Evolutionary conservation across 108 stramenopile species (phyloP).

Genomic region (Cyclostephanos tholiformis): DNA sequence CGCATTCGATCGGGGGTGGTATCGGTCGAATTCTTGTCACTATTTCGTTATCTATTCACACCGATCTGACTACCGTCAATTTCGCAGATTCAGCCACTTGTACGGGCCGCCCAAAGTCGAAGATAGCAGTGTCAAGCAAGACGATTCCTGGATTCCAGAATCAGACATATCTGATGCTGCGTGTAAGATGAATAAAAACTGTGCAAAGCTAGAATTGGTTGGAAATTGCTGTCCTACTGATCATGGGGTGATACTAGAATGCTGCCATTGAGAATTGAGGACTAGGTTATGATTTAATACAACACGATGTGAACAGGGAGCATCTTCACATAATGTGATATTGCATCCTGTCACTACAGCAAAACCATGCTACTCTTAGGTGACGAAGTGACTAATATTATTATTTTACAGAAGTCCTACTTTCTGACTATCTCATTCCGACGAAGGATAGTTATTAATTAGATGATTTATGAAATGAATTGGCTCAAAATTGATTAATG

Average conservation of each 20-base stretch:
- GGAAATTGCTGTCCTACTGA: conserved; percentile 42
- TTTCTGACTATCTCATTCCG: no score
- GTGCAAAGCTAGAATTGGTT: conserved; percentile 19
- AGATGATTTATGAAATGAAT: background rate
- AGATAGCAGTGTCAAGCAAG: conserved; percentile 15
- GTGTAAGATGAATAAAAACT: conserved; percentile 31
- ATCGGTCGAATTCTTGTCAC: background rate
- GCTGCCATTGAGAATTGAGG: conserved; percentile 23
- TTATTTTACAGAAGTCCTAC: no score
- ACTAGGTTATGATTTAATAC: background rate
- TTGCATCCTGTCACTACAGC: no score
- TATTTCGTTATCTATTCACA: background rate
- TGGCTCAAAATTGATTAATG: background rate
- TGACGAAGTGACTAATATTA: background rate
- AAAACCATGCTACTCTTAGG: background rate
- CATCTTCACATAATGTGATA: background rate
- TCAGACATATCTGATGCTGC: background rate
- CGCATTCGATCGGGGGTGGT: background rate
- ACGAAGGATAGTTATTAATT: background rate
- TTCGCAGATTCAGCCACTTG: conserved; percentile 32
- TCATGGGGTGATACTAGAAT: conserved; percentile 38
- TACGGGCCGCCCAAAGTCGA: conserved; percentile 38
- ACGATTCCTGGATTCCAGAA: conserved; percentile 14
- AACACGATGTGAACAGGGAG: background rate
- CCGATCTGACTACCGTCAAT: background rate